Evolutionary conservation across 371 early-diverging fungal genomes (phyloP).

Genomic region (Rhizopus microsporus): DNA sequence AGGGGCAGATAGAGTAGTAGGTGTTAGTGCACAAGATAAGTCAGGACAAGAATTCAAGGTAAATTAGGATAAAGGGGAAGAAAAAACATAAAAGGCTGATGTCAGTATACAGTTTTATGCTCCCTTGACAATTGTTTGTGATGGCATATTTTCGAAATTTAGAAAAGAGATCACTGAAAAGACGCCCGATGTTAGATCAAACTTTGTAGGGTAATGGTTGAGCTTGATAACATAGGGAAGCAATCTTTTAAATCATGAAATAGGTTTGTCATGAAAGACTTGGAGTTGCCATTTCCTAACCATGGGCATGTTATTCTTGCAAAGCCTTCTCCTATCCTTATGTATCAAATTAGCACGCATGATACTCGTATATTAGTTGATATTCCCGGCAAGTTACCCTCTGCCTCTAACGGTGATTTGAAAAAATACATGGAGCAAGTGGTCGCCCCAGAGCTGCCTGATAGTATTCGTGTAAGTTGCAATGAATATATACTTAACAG

Average conservation of each 20-base stretch:
- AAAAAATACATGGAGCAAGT: slow-evolving; percentile 56
- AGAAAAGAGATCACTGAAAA: slow-evolving; percentile 71
- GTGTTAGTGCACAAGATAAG: slow-evolving; percentile 46
- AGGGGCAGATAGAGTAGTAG: slow-evolving; percentile 54
- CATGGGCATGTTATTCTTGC: slow-evolving; percentile 92
- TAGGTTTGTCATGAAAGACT: slow-evolving; percentile 61
- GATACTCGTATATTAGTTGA: slow-evolving; percentile 91
- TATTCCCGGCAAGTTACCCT: slow-evolving; percentile 84
- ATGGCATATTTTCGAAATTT: slow-evolving; percentile 93
- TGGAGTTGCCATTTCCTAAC: slow-evolving; percentile 74
- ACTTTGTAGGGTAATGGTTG: slow-evolving; percentile 76
- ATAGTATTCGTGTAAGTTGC: slow-evolving; percentile 52
- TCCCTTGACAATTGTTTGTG: slow-evolving; percentile 84
- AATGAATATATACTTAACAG: not conserved
- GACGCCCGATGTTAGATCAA: slow-evolving; percentile 62
- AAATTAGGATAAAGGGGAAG: not conserved
- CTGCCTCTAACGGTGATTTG: slow-evolving; percentile 56
- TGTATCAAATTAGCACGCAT: slow-evolving; percentile 86
- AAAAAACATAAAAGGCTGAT: not conserved
- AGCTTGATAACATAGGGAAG: not conserved
- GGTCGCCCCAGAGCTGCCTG: slow-evolving; percentile 68
- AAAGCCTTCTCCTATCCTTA: slow-evolving; percentile 77
- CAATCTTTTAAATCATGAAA: not conserved
- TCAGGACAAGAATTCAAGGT: slow-evolving; percentile 25
- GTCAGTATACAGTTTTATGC: slow-evolving; percentile 50